Base-by-base conservation (phyloP, 1,284 basidiomycete genomes). In the Moesziomyces parantarcticus region DNA sequence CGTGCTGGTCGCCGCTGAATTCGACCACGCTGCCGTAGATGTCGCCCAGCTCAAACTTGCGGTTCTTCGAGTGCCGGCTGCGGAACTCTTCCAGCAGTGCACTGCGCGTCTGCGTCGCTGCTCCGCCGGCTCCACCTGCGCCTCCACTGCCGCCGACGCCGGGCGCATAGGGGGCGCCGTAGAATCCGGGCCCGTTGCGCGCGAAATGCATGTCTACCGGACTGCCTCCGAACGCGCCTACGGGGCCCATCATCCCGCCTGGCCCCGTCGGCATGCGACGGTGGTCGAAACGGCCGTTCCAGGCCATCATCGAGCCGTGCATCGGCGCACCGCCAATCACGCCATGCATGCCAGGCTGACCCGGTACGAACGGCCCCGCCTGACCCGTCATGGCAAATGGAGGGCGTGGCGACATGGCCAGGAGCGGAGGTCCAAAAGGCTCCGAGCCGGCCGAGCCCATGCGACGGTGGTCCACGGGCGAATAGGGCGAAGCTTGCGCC, bases 1-100 rank as follows among this genome's bases (percentile, higher is more conserved):
- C 85, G 47, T 95, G 92, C 84, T 98, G 96, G 84, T 99, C 97
- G 34, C 90, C 89, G 71, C 92, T 92, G 84, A 99, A 98, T 83
- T 98, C 97, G 54, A 93, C 91, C 51, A 97, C 86, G 84, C 92
- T 89, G 16, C 93, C 93, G 53, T 88, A 88, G 77, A 99, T 91
- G 79, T 97, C 94, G 91, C 93, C 83, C 29, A 75, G 23, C 64
- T 83, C 83, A 62, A 78, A 76, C 20, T 70, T 68, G 23, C 73
- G 64, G 22, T 67, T 74, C 62, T 71, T 75, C 53, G 69, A 25
- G 39, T 63, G 67, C 1, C 72, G 60, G 41, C 58, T 58, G 22
- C 77, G 66, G 65, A 80, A 80, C 50, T 78, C 77, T 50, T 80
- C 78, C n/a, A 80, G 59, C 26, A 79, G 49, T 18, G 77, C 44